A percentile compares a stretch with the other conserved stretches of the same genome.
Conservation (phyloP, 257 asterid genomes). For the Ehretia macrophylla region DNA sequence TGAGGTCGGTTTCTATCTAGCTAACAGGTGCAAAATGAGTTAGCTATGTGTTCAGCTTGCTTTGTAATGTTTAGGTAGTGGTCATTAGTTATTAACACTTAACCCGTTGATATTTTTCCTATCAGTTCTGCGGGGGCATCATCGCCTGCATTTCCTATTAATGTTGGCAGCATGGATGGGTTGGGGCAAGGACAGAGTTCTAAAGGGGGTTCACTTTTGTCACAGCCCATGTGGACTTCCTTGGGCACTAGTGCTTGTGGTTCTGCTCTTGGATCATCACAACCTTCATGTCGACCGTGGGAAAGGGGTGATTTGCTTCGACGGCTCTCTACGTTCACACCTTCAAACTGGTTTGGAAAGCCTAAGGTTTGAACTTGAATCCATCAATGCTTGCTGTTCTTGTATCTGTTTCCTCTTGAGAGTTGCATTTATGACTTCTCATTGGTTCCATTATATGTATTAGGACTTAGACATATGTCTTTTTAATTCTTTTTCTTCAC, state of each 20-base stretch:
- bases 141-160: slow-evolving; percentile 81
- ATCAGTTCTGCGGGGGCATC: slow-evolving; percentile 97
- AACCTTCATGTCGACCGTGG: slow-evolving; percentile 99
- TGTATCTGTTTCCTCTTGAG: not conserved
- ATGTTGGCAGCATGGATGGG: slow-evolving; percentile 87
- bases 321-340: slow-evolving; percentile 90
- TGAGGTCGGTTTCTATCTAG: too few species aligned
- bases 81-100: not conserved
- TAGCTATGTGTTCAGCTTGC: too few species aligned
- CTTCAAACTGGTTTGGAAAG: slow-evolving; percentile 91
- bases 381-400: slow-evolving; percentile 10
- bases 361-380: slow-evolving; percentile 65
- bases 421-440: not conserved
- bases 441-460: slow-evolving; percentile 2
- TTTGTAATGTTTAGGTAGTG: not conserved
- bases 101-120: not conserved
- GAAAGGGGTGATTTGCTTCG: slow-evolving; percentile 96
- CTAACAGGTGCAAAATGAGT: too few species aligned
- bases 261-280: slow-evolving; percentile 87
- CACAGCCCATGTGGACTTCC: slow-evolving; percentile 71
- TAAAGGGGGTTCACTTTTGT: slow-evolving; percentile 76
- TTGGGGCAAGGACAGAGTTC: slow-evolving; percentile 72
- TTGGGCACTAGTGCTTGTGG: slow-evolving; percentile 91
- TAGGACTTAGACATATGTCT: too few species aligned
- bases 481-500: too few species aligned